These are phyloP conservation scores for Saksenaea oblongispora DNA, from an alignment of 371 early-diverging fungal species.

Conservation along the genomic window DNA sequence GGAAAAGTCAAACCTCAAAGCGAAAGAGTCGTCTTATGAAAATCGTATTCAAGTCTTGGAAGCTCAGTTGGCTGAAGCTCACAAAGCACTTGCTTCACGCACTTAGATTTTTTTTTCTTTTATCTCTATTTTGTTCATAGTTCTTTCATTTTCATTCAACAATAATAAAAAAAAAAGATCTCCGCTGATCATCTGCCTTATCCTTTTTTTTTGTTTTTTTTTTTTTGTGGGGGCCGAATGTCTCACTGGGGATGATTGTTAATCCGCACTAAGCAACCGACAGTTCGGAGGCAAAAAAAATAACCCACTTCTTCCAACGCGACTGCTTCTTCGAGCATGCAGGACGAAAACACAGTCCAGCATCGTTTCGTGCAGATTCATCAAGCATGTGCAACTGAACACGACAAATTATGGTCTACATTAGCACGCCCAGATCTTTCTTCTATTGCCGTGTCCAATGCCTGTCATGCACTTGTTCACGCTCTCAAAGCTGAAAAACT, in stretches of 20 bases:
- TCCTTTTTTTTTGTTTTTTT: too few relatives aligned
- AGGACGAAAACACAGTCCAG: conserved; percentile 8
- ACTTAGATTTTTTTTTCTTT: not conserved
- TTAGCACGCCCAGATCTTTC: conserved; percentile 20
- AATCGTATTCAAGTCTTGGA: conserved; percentile 66
- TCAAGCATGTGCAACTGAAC: conserved; percentile 15
- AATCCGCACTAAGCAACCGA: not conserved
- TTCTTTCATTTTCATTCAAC: not conserved
- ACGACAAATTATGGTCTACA: conserved; percentile 21
- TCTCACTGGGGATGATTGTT: not conserved
- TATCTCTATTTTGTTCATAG: conserved; percentile 6
- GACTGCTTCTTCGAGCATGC: conserved; percentile 6
- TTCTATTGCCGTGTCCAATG: conserved; percentile 37
- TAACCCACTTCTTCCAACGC: not conserved
- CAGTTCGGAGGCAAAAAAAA: not conserved
- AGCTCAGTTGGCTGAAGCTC: conserved; percentile 66
- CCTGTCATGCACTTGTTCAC: conserved; percentile 32
- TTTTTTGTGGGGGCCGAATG: not conserved
- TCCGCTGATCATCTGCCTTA: not conserved
- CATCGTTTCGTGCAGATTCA: conserved; percentile 47
- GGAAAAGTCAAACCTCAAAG: conserved; percentile 59
- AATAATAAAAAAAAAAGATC: not conserved
- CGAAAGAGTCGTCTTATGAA: conserved; percentile 64
- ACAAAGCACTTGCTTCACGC: conserved; percentile 44
- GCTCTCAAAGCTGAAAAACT: conserved; percentile 9